phyloP scores from a whole-genome alignment of 2,329 filamentous ascomycete species.

The Paecilomyces dactylethromorphus region DNA sequence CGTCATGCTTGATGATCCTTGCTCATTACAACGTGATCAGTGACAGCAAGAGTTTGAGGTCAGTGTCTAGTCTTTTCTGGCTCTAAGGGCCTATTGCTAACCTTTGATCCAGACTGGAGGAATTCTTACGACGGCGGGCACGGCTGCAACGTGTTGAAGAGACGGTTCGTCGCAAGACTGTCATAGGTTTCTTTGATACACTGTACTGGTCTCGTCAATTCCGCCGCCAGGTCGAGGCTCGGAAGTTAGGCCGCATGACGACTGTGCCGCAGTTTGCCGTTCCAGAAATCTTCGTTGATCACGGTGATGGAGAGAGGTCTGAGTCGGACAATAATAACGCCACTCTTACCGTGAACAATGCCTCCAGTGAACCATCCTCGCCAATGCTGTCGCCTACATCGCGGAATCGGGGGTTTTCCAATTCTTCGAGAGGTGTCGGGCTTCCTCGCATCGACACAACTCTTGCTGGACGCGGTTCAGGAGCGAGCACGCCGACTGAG shows the following conservation, averaged over 20 bases:
- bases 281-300: constrained; percentile 85
- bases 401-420: constrained; percentile 21
- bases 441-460: constrained; percentile 44
- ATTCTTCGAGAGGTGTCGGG: constrained; percentile 20
- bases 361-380: constrained; percentile 2
- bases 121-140: constrained; percentile 84
- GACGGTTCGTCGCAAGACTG: constrained; percentile 80
- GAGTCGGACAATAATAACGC: background rate
- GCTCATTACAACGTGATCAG: constrained; percentile 99
- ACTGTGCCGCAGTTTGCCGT: constrained; percentile 72
- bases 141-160: constrained; percentile 91
- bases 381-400: constrained; percentile 27
- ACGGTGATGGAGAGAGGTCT: constrained; percentile 42
- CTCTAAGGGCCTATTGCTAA: constrained; percentile 18
- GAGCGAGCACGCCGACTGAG: constrained; percentile 33
- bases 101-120: constrained; percentile 61
- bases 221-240: constrained; percentile 65
- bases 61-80: constrained; percentile 21
- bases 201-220: constrained; percentile 80
- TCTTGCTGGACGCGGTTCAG: constrained; percentile 32
- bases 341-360: background rate
- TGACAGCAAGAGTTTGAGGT: constrained; percentile 90
- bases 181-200: constrained; percentile 93
- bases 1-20: constrained; percentile 85
- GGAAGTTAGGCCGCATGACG: constrained; percentile 69